phyloP scores from a whole-genome alignment of 2,329 filamentous ascomycete genomes.

The Aspergillus arachidicola region DNA sequence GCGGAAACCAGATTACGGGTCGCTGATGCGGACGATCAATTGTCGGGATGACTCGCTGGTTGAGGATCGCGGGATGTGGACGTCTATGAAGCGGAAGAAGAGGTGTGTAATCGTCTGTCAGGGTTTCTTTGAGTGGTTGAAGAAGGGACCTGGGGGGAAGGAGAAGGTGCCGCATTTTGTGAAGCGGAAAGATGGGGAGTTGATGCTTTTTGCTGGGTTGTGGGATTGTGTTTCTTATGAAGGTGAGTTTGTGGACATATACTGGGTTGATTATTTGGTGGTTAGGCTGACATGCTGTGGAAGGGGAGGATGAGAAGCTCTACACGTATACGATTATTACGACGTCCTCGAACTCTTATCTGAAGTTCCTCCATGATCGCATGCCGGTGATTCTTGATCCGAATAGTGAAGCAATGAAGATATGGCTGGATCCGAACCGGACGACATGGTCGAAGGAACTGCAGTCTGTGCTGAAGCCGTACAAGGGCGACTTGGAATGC shows the following conservation, averaged over 20 bases:
- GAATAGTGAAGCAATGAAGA: constrained; percentile 67
- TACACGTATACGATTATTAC: constrained; percentile 96
- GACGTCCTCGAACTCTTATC: constrained; percentile 78
- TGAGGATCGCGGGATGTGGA: constrained; percentile 83
- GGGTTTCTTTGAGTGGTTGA: constrained; percentile 96
- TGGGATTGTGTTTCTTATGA: constrained; percentile 89
- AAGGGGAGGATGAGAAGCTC: constrained; percentile 65
- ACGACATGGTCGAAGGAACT: constrained; percentile 77
- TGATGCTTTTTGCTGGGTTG: constrained; percentile 88
- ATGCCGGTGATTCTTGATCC: constrained; percentile 94
- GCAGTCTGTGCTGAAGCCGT: constrained; percentile 78
- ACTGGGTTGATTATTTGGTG: background rate
- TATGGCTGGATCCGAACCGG: constrained; percentile 76
- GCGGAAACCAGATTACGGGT: constrained; percentile 73
- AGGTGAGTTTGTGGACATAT: constrained; percentile 48
- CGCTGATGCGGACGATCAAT: constrained; percentile 87
- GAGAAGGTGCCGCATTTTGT: constrained; percentile 85
- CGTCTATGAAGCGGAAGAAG: constrained; percentile 84
- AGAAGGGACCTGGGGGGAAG: constrained; percentile 69
- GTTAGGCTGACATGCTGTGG: background rate
- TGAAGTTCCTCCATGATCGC: constrained; percentile 86
- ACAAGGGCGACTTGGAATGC: constrained; percentile 74
- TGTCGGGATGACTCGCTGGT: constrained; percentile 86
- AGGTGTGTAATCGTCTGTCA: constrained; percentile 85
- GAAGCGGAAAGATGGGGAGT: constrained; percentile 75